phyloP scores from a whole-genome alignment of 805 yeast species.

The Suhomyces sp. region DNA sequence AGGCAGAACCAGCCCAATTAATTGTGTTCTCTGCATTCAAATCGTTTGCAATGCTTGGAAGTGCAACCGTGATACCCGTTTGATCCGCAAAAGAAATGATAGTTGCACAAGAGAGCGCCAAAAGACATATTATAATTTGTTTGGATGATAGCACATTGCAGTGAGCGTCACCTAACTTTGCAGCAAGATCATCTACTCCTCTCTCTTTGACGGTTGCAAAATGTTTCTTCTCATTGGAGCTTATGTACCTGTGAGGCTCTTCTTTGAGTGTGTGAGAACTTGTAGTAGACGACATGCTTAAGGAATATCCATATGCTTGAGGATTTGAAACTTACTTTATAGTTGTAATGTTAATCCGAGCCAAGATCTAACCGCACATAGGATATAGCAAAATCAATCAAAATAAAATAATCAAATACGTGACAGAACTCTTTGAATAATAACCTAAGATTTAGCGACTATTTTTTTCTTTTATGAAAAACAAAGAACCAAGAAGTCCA shows the following conservation, averaged over 20 bases:
- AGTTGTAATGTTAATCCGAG: too few relatives aligned
- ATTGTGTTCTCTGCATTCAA: conserved; percentile 48
- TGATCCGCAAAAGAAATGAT: conserved; percentile 50
- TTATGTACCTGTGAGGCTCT: neutral
- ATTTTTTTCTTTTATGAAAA: too few relatives aligned
- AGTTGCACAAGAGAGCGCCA: conserved; percentile 38
- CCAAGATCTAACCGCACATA: too few relatives aligned
- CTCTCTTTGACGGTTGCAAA: conserved; percentile 1
- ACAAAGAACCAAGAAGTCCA: too few relatives aligned
- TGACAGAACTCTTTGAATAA: too few relatives aligned
- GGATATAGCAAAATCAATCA: too few relatives aligned
- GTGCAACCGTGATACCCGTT: conserved; percentile 48
- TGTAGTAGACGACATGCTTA: too few relatives aligned
- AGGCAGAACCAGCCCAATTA: conserved; percentile 60
- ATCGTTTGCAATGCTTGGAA: conserved; percentile 48
- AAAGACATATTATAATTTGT: conserved; percentile 37
- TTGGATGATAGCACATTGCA: conserved; percentile 39
- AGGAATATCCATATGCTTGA: too few relatives aligned
- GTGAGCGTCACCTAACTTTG: conserved; percentile 39
- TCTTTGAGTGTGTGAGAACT: too few relatives aligned
- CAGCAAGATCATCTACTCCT: conserved; percentile 3
- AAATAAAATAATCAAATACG: too few relatives aligned
- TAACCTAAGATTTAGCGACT: too few relatives aligned
- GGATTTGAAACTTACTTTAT: too few relatives aligned
- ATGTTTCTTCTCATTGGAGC: neutral